These are phyloP conservation scores for Diaporthe citrichinensis DNA, from an alignment of 2,329 filamentous ascomycete species.

Conservation along the genomic window DNA sequence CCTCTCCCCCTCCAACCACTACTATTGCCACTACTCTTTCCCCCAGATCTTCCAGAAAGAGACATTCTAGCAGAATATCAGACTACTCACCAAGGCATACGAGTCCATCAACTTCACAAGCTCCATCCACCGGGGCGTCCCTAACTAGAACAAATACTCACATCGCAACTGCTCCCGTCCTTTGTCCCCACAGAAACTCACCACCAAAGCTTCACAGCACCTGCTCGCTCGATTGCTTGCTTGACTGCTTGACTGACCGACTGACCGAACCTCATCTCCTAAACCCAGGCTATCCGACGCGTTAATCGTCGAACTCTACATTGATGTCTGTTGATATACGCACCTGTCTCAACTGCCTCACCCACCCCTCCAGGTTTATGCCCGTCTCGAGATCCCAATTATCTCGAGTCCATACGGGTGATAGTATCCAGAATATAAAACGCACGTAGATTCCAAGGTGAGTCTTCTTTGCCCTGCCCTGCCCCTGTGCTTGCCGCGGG, in stretches of 20 bases:
- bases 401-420: conserved; percentile 68
- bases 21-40: neutral
- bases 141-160: neutral
- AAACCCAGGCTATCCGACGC: conserved; percentile 37
- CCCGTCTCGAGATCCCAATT: conserved; percentile 69
- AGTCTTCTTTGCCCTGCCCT: neutral
- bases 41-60: neutral
- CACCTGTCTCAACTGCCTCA: conserved; percentile 68
- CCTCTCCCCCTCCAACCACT: neutral
- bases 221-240: neutral
- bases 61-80: neutral
- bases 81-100: neutral
- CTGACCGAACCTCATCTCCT: conserved; percentile 41
- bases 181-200: conserved; percentile 1
- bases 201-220: neutral
- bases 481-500: neutral
- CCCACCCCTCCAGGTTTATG: conserved; percentile 71
- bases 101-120: neutral
- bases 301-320: conserved; percentile 52
- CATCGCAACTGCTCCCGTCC: neutral
- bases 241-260: neutral
- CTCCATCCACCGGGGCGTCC: neutral
- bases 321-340: conserved; percentile 74
- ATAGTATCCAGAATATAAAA: conserved; percentile 69
- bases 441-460: conserved; percentile 50